Base-by-base conservation (phyloP, 2,329 filamentous ascomycete species). In the Talaromyces sp. region DNA sequence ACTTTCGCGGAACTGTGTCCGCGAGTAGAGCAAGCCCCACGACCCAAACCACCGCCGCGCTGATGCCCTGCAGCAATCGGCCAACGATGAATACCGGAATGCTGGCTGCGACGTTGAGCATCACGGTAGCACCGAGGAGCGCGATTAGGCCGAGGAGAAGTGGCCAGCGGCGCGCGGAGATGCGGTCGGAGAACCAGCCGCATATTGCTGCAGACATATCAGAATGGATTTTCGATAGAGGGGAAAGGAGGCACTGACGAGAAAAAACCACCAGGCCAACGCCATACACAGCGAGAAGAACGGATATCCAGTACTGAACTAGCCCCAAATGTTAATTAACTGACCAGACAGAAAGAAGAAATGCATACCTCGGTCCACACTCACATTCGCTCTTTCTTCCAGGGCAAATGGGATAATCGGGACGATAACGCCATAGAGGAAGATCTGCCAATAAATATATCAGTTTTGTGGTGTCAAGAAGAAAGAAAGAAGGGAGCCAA, bases 1-100 rank as follows among this genome's bases (percentile, higher is more conserved):
- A 83, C 56, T 82, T 76, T 2, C 75, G 77, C 0, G 81, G 78
- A 7, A 88, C 84, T 0, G 85, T 85, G 67, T 88, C 85, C 5
- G 85, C 73, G 44, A 85, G 77, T 62, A 88, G 76, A 1, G 85
- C 83, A 11, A 87, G 72, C 0, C 85, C 83, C 10, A 85, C 81
- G 0, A 83, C 85, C 80, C 84, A 86, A 0, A 88, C 84, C 33
- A 86, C 77, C 0, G 82, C 84, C 7, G 78, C 83, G 60, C 82
- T 84, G 22, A 82, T 73, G 1, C 85, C 85, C 67, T 88, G 85
- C 0, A 87, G 71, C 0, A 85, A 67, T 33, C 85, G 77, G 5
- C 84, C 85, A 42, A 82, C 62, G 0, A 81, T 71, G 17, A 87
- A 74, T 0, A 82, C 73, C 2, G 77, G 67, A 8, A 86, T 68